phyloP scores from a whole-genome alignment of 345 rosid genomes.

The Brassica incana region DNA sequence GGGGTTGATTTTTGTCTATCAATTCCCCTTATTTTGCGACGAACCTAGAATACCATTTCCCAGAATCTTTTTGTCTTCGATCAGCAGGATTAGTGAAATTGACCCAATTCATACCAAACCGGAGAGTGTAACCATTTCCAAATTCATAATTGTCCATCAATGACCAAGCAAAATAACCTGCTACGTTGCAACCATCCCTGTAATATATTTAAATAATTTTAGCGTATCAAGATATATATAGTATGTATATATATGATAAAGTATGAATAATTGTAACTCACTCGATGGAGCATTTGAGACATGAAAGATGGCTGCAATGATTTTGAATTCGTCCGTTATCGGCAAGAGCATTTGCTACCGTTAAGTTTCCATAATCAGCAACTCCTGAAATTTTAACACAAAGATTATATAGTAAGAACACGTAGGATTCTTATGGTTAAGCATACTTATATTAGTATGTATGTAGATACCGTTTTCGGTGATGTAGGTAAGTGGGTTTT shows the following conservation, averaged over 20 bases:
- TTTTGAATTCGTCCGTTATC: conserved; percentile 25
- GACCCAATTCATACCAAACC: too few species aligned
- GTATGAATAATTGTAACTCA: background rate
- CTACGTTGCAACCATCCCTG: conserved; percentile 30
- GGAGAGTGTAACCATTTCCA: too few species aligned
- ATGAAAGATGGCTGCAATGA: conserved; percentile 34
- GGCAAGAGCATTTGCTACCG: conserved; percentile 8
- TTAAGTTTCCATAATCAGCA: too few species aligned
- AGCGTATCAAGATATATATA: background rate
- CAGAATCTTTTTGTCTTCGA: too few species aligned
- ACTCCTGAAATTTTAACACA: too few species aligned
- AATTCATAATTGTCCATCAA: too few species aligned
- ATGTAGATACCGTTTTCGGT: conserved; percentile 30
- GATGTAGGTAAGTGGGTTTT: conserved; percentile 34
- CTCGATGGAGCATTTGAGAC: conserved; percentile 30
- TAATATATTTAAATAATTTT: background rate
- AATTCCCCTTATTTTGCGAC: too few species aligned
- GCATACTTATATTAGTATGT: background rate
- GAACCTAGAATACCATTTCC: too few species aligned
- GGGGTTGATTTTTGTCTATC: too few species aligned
- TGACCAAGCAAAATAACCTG: too few species aligned
- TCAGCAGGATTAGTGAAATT: too few species aligned
- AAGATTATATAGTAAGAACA: too few species aligned
- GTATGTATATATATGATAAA: background rate
- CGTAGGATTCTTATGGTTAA: background rate